phyloP scores from a whole-genome alignment of 2,329 filamentous ascomycete species.

The Diaporthe amygdali region DNA sequence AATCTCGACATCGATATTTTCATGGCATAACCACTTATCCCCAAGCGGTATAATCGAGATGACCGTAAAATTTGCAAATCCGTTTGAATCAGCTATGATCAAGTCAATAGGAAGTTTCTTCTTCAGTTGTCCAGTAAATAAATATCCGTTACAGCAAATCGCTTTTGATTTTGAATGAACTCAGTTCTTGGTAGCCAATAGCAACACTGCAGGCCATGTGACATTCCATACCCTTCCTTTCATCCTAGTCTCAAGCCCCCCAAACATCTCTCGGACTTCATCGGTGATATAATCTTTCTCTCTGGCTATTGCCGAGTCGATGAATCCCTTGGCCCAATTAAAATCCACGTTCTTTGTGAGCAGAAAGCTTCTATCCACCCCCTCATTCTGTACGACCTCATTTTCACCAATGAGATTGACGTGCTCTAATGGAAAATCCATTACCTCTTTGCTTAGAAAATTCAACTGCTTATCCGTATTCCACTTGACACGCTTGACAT shows the following conservation, averaged over 20 bases:
- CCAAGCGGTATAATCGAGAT: too few relatives aligned
- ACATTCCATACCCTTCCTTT: not conserved
- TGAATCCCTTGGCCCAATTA: not conserved
- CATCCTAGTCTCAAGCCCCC: not conserved
- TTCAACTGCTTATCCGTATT: not conserved
- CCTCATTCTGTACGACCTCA: not conserved
- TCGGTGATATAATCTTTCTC: not conserved
- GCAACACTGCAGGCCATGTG: not conserved
- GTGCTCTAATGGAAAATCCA: not conserved
- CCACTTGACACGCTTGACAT: not conserved
- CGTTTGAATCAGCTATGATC: too few relatives aligned
- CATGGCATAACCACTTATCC: too few relatives aligned
- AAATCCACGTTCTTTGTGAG: not conserved
- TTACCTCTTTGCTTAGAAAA: not conserved
- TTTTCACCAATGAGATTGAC: not conserved
- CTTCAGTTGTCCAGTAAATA: too few relatives aligned
- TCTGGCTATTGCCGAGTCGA: not conserved
- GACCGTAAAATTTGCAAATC: too few relatives aligned
- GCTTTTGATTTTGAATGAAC: not conserved
- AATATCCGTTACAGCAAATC: too few relatives aligned
- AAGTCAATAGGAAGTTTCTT: too few relatives aligned
- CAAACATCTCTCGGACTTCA: not conserved
- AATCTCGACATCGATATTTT: too few relatives aligned
- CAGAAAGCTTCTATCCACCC: not conserved
- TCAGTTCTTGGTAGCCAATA: not conserved